These are phyloP conservation scores for Candolleomyces eurysporus DNA, from an alignment of 768 basidiomycete species.

Conservation along the genomic window DNA sequence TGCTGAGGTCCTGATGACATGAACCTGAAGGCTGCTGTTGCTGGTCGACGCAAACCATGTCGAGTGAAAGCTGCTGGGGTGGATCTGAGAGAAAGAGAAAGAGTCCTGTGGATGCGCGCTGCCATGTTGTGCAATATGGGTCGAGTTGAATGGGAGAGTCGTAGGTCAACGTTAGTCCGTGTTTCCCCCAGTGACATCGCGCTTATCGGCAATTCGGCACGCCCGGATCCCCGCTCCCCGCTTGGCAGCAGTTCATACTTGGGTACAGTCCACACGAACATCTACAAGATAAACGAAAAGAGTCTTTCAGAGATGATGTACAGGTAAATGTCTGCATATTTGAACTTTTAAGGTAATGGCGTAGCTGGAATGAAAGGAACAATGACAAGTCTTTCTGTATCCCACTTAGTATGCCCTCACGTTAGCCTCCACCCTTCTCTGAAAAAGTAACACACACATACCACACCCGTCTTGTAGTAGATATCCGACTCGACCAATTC, in stretches of 20 bases:
- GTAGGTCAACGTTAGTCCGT: neutral
- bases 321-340: neutral
- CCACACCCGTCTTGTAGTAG: slow-evolving; percentile 39
- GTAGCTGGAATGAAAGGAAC: slow-evolving; percentile 44
- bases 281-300: too few species aligned
- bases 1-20: slow-evolving; percentile 43
- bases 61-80: slow-evolving; percentile 6
- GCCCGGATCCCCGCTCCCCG: too few species aligned
- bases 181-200: neutral
- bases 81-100: slow-evolving; percentile 2
- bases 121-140: slow-evolving; percentile 16
- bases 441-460: slow-evolving; percentile 20
- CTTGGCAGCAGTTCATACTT: too few species aligned
- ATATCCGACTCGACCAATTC: slow-evolving; percentile 31
- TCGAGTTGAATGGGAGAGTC: neutral
- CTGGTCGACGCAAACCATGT: neutral
- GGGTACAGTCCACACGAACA: too few species aligned
- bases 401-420: slow-evolving; percentile 43
- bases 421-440: neutral
- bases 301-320: neutral
- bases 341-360: slow-evolving; percentile 16
- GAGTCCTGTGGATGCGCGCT: slow-evolving; percentile 17
- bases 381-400: slow-evolving; percentile 53
- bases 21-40: slow-evolving; percentile 26
- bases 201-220: too few species aligned